Conservation (phyloP, 1,284 basidiomycete genomes). For the Anthracocystis walkeri region DNA sequence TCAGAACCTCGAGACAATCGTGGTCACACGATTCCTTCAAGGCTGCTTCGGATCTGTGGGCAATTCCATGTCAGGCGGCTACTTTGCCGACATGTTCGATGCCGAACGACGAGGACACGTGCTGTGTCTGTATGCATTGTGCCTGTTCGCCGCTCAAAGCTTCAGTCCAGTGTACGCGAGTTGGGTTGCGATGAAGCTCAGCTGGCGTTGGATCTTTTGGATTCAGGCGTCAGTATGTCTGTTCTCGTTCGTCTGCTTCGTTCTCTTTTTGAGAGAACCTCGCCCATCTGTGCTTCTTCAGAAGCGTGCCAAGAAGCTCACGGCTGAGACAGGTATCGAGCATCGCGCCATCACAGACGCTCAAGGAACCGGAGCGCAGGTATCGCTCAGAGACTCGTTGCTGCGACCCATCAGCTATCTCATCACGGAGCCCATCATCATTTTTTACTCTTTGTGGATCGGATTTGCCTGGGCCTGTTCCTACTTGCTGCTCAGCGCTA, state of each 20-base stretch:
- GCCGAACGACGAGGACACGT: constrained; percentile 67
- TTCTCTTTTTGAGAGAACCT: constrained; percentile 62
- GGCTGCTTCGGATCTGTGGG: constrained; percentile 62
- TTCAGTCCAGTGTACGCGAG: constrained; percentile 49
- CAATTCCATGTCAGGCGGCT: constrained; percentile 61
- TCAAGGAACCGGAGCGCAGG: constrained; percentile 31
- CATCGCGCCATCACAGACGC: constrained; percentile 54
- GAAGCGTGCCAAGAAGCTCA: constrained; percentile 66
- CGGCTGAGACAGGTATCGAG: constrained; percentile 66
- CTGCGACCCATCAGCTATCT: constrained; percentile 65
- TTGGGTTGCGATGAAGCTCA: constrained; percentile 50
- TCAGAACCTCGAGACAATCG: constrained; percentile 44
- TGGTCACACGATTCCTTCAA: constrained; percentile 67
- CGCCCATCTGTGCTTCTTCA: constrained; percentile 70
- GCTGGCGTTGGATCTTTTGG: constrained; percentile 60
- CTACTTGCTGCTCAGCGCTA: constrained; percentile 20
- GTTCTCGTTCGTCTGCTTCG: constrained; percentile 23
- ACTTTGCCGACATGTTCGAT: constrained; percentile 62
- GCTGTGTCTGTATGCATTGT: constrained; percentile 70
- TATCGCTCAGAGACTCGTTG: constrained; percentile 62
- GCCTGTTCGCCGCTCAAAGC: constrained; percentile 68
- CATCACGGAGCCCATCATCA: constrained; percentile 71
- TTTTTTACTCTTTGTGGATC: constrained; percentile 70
- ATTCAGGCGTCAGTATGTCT: constrained; percentile 27
- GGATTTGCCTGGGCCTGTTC: constrained; percentile 48